Conservation (phyloP, 2,329 filamentous ascomycete species). For the Phialophora verrucosa region DNA sequence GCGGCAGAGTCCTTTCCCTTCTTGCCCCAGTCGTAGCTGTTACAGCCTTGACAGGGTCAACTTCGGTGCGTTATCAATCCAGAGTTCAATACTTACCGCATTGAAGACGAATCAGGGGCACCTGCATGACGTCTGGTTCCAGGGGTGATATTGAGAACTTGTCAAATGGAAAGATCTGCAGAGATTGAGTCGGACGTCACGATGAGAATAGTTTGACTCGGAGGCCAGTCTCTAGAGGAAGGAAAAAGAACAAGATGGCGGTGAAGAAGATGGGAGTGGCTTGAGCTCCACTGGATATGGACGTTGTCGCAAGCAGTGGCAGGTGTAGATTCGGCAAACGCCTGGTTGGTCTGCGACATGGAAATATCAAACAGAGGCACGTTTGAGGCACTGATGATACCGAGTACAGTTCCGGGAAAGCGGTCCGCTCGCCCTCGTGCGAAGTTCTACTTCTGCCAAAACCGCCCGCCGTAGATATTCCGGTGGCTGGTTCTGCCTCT, state of each 20-base stretch:
- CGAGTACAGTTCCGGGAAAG: no score
- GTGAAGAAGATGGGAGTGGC: slow-evolving; percentile 26
- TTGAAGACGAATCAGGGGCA: slow-evolving; percentile 79
- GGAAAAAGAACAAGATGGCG: slow-evolving; percentile 24
- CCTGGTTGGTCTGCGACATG: background rate
- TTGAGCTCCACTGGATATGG: slow-evolving; percentile 17
- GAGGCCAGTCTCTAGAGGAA: background rate
- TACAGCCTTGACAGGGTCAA: slow-evolving; percentile 69
- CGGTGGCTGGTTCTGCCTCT: background rate
- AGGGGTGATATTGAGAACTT: background rate
- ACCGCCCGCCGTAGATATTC: background rate
- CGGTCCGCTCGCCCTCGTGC: background rate
- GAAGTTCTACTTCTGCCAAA: background rate
- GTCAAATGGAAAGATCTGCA: background rate
- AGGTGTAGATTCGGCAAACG: background rate
- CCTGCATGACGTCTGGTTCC: slow-evolving; percentile 61
- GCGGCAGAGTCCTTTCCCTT: slow-evolving; percentile 84
- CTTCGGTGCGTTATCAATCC: background rate
- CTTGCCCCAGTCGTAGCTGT: slow-evolving; percentile 99
- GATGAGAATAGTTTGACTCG: background rate
- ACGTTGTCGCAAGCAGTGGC: slow-evolving; percentile 4
- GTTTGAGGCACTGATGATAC: background rate
- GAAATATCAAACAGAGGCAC: background rate
- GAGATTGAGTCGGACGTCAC: background rate
- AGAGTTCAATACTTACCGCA: slow-evolving; percentile 55